These are phyloP conservation scores for Phenoliferia sp. DNA, from an alignment of 1,284 basidiomycete species.

Conservation along the genomic window DNA sequence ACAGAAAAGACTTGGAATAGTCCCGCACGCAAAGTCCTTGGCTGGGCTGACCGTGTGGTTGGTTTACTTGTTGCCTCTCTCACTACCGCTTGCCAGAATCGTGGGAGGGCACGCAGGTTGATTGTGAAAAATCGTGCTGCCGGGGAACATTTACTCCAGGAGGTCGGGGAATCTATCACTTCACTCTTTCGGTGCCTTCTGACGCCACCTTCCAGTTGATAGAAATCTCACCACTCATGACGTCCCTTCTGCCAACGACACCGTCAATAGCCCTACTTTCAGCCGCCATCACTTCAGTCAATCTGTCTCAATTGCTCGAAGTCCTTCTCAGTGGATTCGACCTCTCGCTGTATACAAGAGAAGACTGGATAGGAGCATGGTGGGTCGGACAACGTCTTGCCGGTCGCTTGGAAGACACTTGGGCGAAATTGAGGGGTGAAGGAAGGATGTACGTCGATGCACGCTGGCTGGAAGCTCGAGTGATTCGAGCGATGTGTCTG, in stretches of 20 bases:
- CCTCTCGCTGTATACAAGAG: constrained; percentile 5
- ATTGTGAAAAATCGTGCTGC: neutral
- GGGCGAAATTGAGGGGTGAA: neutral
- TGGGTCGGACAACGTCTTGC: constrained; percentile 6
- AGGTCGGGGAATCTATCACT: neutral
- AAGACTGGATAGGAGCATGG: constrained; percentile 13
- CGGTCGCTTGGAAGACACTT: neutral
- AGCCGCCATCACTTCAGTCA: constrained; percentile 1
- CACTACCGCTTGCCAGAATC: constrained; percentile 11
- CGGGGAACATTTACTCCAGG: neutral
- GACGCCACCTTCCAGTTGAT: neutral
- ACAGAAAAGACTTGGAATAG: neutral
- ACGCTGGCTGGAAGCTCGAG: neutral
- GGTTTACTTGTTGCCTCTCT: neutral
- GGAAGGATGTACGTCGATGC: neutral
- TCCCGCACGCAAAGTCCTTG: constrained; percentile 9
- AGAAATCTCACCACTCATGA: neutral
- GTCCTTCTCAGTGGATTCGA: constrained; percentile 19
- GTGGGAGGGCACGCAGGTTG: constrained; percentile 13
- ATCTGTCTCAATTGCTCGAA: constrained; percentile 9
- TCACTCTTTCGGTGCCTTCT: neutral
- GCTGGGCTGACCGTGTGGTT: constrained; percentile 10
- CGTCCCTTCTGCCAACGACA: neutral
- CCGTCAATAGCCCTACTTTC: neutral
- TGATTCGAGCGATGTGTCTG: neutral